A percentile compares a stretch with the other conserved stretches of the same genome.
Evolutionary conservation across 106 monocot genomes (phyloP).

Genomic region (Iris macrosiphon): DNA sequence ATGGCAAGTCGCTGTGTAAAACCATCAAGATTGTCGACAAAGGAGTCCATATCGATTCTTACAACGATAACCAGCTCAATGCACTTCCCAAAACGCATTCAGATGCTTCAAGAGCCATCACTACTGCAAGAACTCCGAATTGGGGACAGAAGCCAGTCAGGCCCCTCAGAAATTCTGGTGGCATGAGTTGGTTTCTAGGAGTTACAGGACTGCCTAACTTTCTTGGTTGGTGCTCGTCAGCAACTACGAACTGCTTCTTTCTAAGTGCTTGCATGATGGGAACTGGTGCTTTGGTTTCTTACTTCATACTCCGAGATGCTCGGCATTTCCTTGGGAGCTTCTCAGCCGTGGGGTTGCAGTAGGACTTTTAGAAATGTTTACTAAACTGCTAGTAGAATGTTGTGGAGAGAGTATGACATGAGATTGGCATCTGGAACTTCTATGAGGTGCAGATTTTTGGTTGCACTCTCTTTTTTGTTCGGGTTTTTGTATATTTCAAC

Average conservation of each 20-base stretch:
- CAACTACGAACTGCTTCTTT: constrained; percentile 20
- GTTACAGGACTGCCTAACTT: constrained; percentile 5
- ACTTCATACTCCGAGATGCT: constrained; percentile 17
- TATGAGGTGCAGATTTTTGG: no score
- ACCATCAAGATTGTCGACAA: constrained; percentile 25
- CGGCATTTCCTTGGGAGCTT: constrained; percentile 1
- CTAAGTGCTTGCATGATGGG: constrained; percentile 23
- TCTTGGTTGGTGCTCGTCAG: constrained; percentile 8
- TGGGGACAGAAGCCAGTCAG: no score
- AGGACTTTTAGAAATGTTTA: not conserved
- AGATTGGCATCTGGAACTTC: no score
- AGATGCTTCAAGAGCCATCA: not conserved
- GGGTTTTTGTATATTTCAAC: no score
- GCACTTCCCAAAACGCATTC: not conserved
- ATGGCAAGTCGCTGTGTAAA: constrained; percentile 14
- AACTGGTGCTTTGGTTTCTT: constrained; percentile 21
- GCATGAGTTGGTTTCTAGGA: constrained; percentile 1
- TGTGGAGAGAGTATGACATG: no score
- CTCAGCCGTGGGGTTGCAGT: constrained; percentile 11
- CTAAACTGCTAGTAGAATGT: no score
- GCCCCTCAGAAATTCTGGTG: not conserved
- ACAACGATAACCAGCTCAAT: not conserved
- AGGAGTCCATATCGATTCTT: constrained; percentile 13
- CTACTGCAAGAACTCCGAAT: not conserved
- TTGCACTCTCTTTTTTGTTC: no score